phyloP scores from a whole-genome alignment of 371 early-diverging fungal species.

The Rhizomucor pusillus region DNA sequence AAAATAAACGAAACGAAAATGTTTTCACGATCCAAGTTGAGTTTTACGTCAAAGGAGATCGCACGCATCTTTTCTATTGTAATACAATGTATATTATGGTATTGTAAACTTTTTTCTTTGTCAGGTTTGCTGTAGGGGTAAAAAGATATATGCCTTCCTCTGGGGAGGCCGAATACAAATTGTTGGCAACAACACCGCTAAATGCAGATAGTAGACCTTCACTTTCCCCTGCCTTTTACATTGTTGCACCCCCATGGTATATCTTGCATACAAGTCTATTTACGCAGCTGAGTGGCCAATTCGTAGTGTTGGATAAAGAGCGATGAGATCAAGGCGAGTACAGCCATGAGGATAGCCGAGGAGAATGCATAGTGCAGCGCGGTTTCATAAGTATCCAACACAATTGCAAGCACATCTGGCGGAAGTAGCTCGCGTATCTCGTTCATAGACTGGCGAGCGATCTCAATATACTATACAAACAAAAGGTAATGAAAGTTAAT shows the following conservation, averaged over 20 bases:
- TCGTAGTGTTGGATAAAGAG: slow-evolving; percentile 53
- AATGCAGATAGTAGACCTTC: no score
- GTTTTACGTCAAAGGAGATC: no score
- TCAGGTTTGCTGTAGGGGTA: no score
- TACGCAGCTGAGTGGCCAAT: slow-evolving; percentile 38
- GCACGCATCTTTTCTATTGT: no score
- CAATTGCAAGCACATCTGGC: slow-evolving; percentile 29
- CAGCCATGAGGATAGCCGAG: slow-evolving; percentile 27
- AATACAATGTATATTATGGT: no score
- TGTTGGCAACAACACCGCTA: no score
- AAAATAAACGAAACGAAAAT: no score
- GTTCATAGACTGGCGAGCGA: slow-evolving; percentile 47
- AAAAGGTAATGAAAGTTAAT: neutral
- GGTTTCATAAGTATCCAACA: slow-evolving; percentile 37
- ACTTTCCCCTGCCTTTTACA: no score
- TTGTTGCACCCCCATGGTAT: no score
- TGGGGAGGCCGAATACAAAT: no score
- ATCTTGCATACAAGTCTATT: slow-evolving; percentile 10
- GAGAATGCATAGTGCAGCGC: slow-evolving; percentile 34
- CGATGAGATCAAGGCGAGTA: slow-evolving; percentile 32
- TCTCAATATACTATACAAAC: slow-evolving; percentile 34
- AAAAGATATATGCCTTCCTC: neutral
- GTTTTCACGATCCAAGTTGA: no score
- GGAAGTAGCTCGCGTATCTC: slow-evolving; percentile 39
- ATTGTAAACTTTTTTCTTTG: no score